Evolutionary conservation across 306 rosid species (phyloP), one percentile per base, ranked within the genome.

Genomic region (Spatholobus suberectus): DNA sequence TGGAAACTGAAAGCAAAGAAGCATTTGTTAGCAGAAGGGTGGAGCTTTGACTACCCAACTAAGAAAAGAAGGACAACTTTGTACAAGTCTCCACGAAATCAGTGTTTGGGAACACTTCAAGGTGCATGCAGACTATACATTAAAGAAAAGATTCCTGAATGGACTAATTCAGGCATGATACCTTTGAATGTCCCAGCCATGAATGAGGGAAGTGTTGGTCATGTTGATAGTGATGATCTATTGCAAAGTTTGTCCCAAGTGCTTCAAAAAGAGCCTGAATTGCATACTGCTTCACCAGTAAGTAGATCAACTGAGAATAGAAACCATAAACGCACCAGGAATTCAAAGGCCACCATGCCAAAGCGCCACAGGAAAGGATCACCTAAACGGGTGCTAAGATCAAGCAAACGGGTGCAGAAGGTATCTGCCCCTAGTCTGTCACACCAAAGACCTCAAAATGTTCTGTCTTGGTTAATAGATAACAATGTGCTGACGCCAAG

Each of bases 381-480:
- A 51, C 78, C 65, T 70, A 70, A 70, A 14, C 77, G 63, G 38
- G 82, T 89, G 46, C 84, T 85, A 32, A 76, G 92, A 67, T 84
- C 97, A 79, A 79, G 89, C 77, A 95, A 95, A 83, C 88, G 89
- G 85, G 97, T 89, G 70, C 96, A 87, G 69, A 73, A 88, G 87
- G 91, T 88, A 76, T 73, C 49, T 71, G 68, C 88, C 23, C 58
- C 90, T 65, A 43, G 69, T 73, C 6, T 83, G 61, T 69, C 89
- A 47, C 90, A 84, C 85, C 85, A 44, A 26, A 87, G 79, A 34
- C 96, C 97, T 70, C 89, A 87, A 83, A 92, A 89, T 81, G 73
- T 93, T 51, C 17, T 94, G 44, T 91, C 96, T 70, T 96, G 97
- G 99, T 83, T 94, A 90, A 88, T 96, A 85, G 97, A 90, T 73